These are phyloP conservation scores for Neurospora tetraspora DNA, from an alignment of 495 filamentous ascomycete species.

Conservation along the genomic window DNA sequence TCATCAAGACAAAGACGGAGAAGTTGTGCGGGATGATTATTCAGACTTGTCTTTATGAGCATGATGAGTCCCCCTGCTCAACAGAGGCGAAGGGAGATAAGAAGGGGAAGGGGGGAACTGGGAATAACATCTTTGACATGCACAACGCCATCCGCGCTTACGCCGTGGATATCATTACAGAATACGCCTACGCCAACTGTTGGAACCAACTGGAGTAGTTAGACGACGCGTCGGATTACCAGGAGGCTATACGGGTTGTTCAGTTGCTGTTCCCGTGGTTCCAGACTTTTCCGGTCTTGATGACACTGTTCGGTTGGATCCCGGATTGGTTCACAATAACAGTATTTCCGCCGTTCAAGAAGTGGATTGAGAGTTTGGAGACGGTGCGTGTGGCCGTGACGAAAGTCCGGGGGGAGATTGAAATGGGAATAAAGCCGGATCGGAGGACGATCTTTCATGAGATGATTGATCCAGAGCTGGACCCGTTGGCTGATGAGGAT, in stretches of 20 bases:
- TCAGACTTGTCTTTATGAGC: neutral
- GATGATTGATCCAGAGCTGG: slow-evolving; percentile 13
- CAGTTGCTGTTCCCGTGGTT: slow-evolving; percentile 10
- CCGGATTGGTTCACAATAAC: slow-evolving; percentile 11
- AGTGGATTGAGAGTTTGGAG: slow-evolving; percentile 8
- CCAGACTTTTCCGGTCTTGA: slow-evolving; percentile 10
- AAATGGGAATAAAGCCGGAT: slow-evolving; percentile 1
- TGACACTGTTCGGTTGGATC: slow-evolving; percentile 3
- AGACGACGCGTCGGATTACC: slow-evolving; percentile 12
- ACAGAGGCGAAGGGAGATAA: neutral
- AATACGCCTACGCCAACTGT: slow-evolving; percentile 29
- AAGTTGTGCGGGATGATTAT: slow-evolving; percentile 11
- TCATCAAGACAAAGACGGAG: slow-evolving; percentile 14
- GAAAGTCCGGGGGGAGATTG: slow-evolving; percentile 6
- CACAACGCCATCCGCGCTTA: slow-evolving; percentile 24
- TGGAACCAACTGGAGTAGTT: slow-evolving; percentile 8
- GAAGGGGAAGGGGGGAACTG: neutral
- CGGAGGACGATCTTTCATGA: slow-evolving; percentile 19
- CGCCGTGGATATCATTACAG: slow-evolving; percentile 34
- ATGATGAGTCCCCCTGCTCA: neutral
- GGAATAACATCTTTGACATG: slow-evolving; percentile 12
- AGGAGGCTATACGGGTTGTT: slow-evolving; percentile 11
- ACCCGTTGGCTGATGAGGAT: slow-evolving; percentile 3
- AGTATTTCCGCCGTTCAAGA: slow-evolving; percentile 3
- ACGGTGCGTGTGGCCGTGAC: slow-evolving; percentile 7